Percentiles rank a stretch among this genome's conserved stretches.
Evolutionary conservation across 805 yeast species (phyloP).

Genomic region (Candida easanensis): DNA sequence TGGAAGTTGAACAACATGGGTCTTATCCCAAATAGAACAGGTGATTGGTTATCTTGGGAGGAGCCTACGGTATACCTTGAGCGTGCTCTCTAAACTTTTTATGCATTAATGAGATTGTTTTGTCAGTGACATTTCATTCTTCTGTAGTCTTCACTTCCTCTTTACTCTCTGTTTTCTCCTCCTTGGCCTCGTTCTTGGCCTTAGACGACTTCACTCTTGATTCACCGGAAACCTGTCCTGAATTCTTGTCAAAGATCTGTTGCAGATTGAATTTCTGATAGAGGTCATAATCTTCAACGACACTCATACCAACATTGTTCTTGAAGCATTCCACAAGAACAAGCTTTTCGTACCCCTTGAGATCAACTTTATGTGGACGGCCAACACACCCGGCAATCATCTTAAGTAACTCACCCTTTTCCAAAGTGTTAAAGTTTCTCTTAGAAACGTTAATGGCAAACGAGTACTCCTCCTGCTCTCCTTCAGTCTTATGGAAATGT

Average conservation of each 20-base stretch:
- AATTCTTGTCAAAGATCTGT: constrained; percentile 59
- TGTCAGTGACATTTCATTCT: not conserved
- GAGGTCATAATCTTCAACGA: constrained; percentile 62
- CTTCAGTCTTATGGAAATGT: constrained; percentile 54
- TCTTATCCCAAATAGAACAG: constrained; percentile 75
- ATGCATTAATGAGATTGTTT: not conserved
- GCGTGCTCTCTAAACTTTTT: constrained; percentile 2
- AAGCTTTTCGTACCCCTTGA: constrained; percentile 74
- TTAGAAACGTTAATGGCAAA: constrained; percentile 82
- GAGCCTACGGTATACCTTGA: constrained; percentile 28
- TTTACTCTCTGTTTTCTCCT: not conserved
- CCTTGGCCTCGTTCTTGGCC: constrained; percentile 1
- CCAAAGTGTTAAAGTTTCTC: constrained; percentile 73
- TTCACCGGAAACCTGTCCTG: constrained; percentile 10
- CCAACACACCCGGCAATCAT: constrained; percentile 73
- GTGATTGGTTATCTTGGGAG: constrained; percentile 95
- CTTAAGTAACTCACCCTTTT: constrained; percentile 69
- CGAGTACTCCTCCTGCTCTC: constrained; percentile 33
- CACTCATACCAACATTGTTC: constrained; percentile 83
- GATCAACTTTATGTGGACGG: constrained; percentile 72
- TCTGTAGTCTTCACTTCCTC: not conserved
- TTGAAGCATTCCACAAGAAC: constrained; percentile 87
- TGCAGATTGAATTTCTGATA: constrained; percentile 75
- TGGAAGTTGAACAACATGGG: constrained; percentile 90
- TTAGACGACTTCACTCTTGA: constrained; percentile 14